Evolutionary conservation across 2,329 filamentous ascomycete genomes (phyloP).

Genomic region (Cadophora gregata): DNA sequence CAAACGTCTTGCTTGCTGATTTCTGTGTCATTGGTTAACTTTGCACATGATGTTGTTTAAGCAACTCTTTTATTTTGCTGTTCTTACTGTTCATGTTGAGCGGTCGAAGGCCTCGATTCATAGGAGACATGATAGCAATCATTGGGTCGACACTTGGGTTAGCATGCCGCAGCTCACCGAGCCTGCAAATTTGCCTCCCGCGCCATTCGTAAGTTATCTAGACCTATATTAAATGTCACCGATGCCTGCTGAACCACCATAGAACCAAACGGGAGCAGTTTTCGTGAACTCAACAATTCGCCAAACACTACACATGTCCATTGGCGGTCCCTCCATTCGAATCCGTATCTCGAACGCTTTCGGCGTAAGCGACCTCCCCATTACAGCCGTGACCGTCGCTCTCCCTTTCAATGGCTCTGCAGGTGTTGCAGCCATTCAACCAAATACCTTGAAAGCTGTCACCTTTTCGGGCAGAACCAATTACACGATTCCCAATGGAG

Average conservation of each 20-base stretch:
- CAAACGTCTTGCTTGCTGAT: background rate
- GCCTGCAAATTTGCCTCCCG: conserved; percentile 63
- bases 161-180: conserved; percentile 71
- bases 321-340: conserved; percentile 61
- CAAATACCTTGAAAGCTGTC: conserved; percentile 56
- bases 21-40: background rate
- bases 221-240: background rate
- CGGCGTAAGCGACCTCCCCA: conserved; percentile 62
- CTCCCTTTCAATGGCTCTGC: conserved; percentile 59
- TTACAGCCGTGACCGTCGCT: conserved; percentile 64
- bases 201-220: conserved; percentile 58
- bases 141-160: conserved; percentile 57
- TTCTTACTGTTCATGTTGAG: background rate
- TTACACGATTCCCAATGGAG: conserved; percentile 60
- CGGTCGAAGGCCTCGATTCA: conserved; percentile 12
- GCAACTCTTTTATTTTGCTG: background rate
- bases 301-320: conserved; percentile 67
- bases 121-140: conserved; percentile 10
- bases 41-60: background rate
- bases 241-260: background rate
- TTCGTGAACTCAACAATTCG: conserved; percentile 69
- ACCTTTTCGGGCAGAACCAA: conserved; percentile 62
- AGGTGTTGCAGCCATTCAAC: conserved; percentile 59
- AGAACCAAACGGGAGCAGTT: conserved; percentile 51
- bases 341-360: conserved; percentile 71